phyloP scores from a whole-genome alignment of 306 rosid genomes.

The Lupinus albus region DNA sequence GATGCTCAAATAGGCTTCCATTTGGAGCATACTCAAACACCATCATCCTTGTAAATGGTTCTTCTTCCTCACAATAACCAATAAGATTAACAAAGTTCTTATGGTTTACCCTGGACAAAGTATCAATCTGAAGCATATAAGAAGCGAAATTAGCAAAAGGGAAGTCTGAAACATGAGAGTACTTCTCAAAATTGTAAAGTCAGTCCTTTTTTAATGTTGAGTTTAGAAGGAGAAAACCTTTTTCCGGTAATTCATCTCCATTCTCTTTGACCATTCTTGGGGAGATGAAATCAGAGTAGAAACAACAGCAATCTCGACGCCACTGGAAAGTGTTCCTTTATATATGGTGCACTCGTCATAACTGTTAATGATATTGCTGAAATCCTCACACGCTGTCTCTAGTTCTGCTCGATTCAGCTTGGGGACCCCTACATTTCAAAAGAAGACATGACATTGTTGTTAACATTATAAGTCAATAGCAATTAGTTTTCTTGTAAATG shows the following conservation, averaged over 20 bases:
- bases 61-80: slow-evolving; percentile 89
- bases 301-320: slow-evolving; percentile 92
- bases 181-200: background rate
- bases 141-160: slow-evolving; percentile 23
- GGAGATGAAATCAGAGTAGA: slow-evolving; percentile 55
- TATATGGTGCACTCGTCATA: slow-evolving; percentile 55
- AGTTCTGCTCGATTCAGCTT: slow-evolving; percentile 78
- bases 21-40: slow-evolving; percentile 94
- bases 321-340: slow-evolving; percentile 94
- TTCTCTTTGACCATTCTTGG: slow-evolving; percentile 74
- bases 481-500: too few species aligned
- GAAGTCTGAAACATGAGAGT: slow-evolving; percentile 3
- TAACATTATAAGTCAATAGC: slow-evolving; percentile 14
- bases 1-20: slow-evolving; percentile 76
- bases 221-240: slow-evolving; percentile 34
- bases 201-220: slow-evolving; percentile 6
- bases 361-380: slow-evolving; percentile 74
- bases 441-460: slow-evolving; percentile 1
- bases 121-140: slow-evolving; percentile 64
- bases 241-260: slow-evolving; percentile 59
- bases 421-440: slow-evolving; percentile 73
- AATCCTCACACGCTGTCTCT: slow-evolving; percentile 93
- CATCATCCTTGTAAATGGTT: slow-evolving; percentile 89
- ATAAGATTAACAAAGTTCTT: slow-evolving; percentile 89
- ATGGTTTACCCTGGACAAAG: slow-evolving; percentile 81